Base-by-base conservation (phyloP, 305 asterid genomes). In the Stenogyne calaminthoides region DNA sequence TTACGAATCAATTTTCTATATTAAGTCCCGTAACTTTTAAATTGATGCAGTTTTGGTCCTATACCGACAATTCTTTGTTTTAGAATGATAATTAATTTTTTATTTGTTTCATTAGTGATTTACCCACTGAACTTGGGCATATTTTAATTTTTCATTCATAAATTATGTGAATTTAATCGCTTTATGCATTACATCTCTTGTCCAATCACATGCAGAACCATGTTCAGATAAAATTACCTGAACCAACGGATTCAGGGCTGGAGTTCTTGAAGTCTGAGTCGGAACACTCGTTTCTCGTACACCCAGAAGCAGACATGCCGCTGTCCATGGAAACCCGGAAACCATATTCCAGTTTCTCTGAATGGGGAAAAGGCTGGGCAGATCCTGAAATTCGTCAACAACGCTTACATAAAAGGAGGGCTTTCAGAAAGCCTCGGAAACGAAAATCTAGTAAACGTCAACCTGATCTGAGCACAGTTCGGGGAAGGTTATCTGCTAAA, bases 351-450 rank as follows among this genome's bases (percentile, higher is more conserved):
- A 80, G 88, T 80, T 90, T 88, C 71, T 78, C 95, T 34, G 95
- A 88, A 67, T 88, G 96, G 96, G 92, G 91, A 40, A 83, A 84
- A 80, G 96, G 96, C 7, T 90, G 96, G 95, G 95, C 95, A 18
- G 92, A 90, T 75, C 95, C 96, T 36, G 92, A 90, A 73, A 85
- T 87, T 39, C 89, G 96, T 59, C 86, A 83, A 59, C 92, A 88
- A 76, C 91, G 95, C 22, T 81, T 90, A 54, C 78, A 73, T 59
- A 74, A 77, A 67, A 83, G 14, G 70, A 60, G 46, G 76, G n/a
- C 80, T 3, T 20, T 67, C 55, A 84, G 67, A 81, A 84, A 75
- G 59, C 82, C 87, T 8, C 83, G 80, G 78, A 79, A 78, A 67
- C 80, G 75, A 76, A 86, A 75, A 72, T 29, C 70, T 5, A 67